Percentiles rank a stretch among this genome's conserved stretches.
Conservation (phyloP, 129 eudicot genomes). For the Sambucus nigra region DNA sequence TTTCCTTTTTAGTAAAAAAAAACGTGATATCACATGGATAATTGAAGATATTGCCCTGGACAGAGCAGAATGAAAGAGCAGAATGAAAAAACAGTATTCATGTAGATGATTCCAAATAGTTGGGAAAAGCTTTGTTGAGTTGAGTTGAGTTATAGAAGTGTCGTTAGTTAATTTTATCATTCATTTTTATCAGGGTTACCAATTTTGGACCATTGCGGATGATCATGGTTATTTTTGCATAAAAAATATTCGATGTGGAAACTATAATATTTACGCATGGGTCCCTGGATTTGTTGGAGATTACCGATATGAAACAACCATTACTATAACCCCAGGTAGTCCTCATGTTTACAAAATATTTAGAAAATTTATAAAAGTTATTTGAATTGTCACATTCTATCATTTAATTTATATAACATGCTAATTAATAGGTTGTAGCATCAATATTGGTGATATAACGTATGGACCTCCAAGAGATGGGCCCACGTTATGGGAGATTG, state of each 20-base stretch:
- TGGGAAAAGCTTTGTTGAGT: too few relatives aligned
- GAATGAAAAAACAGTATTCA: not conserved
- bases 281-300: conserved; percentile 86
- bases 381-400: too few relatives aligned
- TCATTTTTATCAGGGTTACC: conserved; percentile 45
- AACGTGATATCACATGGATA: too few relatives aligned
- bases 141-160: not conserved
- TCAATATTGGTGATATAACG: conserved; percentile 43
- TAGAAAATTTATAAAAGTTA: too few relatives aligned
- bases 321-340: conserved; percentile 58
- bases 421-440: conserved; percentile 19
- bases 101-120: too few relatives aligned
- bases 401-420: not conserved
- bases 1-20: not conserved
- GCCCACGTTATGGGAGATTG: conserved; percentile 87
- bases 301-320: conserved; percentile 19
- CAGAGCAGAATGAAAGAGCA: too few relatives aligned
- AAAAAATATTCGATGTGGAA: conserved; percentile 37
- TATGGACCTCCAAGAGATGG: conserved; percentile 81
- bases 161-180: not conserved
- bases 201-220: conserved; percentile 57
- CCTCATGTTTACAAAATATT: not conserved
- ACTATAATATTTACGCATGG: conserved; percentile 70
- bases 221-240: conserved; percentile 52
- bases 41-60: not conserved